A percentile compares a stretch with the other conserved stretches of the same genome.
Evolutionary conservation across 2,329 filamentous ascomycete genomes (phyloP).

Genomic region (Cladophialophora chaetospira): DNA sequence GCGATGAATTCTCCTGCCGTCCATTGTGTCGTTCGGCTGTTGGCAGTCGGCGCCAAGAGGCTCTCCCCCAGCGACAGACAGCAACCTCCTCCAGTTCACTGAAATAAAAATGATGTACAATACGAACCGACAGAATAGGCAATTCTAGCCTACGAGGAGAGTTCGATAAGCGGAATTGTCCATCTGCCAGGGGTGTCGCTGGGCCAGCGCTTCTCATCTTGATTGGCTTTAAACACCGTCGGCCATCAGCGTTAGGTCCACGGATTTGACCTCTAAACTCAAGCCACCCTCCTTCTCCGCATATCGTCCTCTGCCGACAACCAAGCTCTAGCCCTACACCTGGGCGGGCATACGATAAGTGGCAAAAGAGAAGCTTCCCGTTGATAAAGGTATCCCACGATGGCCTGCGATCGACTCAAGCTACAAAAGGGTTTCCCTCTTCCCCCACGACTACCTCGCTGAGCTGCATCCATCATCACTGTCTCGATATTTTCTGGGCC

Average conservation of each 20-base stretch:
- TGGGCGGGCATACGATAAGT: neutral
- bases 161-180: neutral
- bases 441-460: neutral
- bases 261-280: neutral
- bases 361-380: neutral
- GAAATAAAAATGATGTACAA: neutral
- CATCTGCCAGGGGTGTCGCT: too few species aligned
- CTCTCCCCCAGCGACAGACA: neutral
- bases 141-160: neutral
- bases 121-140: conserved; percentile 1
- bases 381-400: too few species aligned
- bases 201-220: too few species aligned
- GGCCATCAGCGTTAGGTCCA: conserved; percentile 3
- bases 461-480: too few species aligned
- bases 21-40: too few species aligned
- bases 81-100: neutral
- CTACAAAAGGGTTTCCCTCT: neutral
- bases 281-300: neutral
- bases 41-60: too few species aligned
- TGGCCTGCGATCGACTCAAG: neutral
- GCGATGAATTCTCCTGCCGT: neutral
- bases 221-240: too few species aligned
- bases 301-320: neutral
- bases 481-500: too few species aligned
- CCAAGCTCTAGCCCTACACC: neutral